Conservation (phyloP, 208 protist genomes). For the Leishmania martiniquensis region DNA sequence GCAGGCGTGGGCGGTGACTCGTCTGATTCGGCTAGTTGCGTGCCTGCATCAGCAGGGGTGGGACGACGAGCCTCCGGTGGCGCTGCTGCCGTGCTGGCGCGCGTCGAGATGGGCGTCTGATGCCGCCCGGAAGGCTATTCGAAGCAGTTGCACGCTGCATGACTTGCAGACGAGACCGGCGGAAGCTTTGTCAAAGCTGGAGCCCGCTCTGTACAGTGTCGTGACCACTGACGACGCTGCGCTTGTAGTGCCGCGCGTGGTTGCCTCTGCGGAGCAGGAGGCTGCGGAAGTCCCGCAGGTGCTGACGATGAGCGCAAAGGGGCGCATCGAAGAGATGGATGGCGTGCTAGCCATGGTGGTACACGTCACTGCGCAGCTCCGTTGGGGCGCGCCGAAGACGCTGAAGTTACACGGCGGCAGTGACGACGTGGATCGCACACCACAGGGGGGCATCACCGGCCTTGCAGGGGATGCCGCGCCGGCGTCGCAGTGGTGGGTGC, state of each 20-base stretch:
- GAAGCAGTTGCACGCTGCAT: conserved; percentile 14
- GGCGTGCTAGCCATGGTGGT: conserved; percentile 47
- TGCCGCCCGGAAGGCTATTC: conserved; percentile 6
- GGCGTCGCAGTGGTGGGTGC: conserved; percentile 30
- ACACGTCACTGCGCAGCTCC: conserved; percentile 40
- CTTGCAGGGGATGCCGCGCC: background rate
- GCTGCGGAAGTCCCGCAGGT: conserved; percentile 41
- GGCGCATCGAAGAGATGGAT: conserved; percentile 40
- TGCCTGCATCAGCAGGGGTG: conserved; percentile 67
- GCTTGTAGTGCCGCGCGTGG: conserved; percentile 6
- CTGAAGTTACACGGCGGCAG: conserved; percentile 12
- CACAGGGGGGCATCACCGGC: background rate
- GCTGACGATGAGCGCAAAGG: conserved; percentile 36
- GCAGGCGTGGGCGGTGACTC: conserved; percentile 36
- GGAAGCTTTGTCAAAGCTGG: conserved; percentile 14
- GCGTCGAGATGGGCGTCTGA: background rate
- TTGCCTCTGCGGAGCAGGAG: conserved; percentile 31
- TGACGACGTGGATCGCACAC: conserved; percentile 9
- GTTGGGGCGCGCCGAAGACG: conserved; percentile 24
- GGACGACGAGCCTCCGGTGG: conserved; percentile 44
- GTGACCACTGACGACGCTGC: background rate
- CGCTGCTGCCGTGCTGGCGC: conserved; percentile 59
- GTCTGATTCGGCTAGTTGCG: conserved; percentile 65
- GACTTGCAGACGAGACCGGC: conserved; percentile 22
- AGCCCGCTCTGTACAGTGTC: conserved; percentile 6